phyloP scores from a whole-genome alignment of 495 filamentous ascomycete species.

The Penicillium manginii region DNA sequence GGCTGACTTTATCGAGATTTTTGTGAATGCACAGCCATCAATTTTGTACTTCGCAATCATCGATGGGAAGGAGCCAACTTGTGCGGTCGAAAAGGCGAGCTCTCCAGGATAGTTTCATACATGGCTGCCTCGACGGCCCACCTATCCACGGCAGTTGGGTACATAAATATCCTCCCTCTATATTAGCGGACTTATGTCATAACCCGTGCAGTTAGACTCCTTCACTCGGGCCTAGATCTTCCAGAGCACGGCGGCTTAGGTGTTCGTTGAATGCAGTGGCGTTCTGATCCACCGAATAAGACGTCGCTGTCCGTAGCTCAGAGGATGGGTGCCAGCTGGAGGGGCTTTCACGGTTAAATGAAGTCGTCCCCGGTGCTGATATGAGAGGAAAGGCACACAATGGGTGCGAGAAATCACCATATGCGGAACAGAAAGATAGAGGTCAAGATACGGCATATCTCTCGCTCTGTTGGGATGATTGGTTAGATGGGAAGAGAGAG shows the following conservation, averaged over 20 bases:
- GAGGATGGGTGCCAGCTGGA: slow-evolving; percentile 18
- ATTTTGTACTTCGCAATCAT: slow-evolving; percentile 28
- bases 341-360: slow-evolving; percentile 7
- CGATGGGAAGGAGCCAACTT: slow-evolving; percentile 23
- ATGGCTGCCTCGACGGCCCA: slow-evolving; percentile 16
- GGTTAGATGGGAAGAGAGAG: slow-evolving; percentile 6
- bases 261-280: slow-evolving; percentile 20
- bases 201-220: slow-evolving; percentile 23
- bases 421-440: slow-evolving; percentile 3
- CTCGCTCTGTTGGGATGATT: slow-evolving; percentile 10
- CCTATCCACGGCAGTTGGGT: slow-evolving; percentile 26
- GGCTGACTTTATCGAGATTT: slow-evolving; percentile 14
- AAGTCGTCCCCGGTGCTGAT: neutral
- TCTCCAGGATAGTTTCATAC: slow-evolving; percentile 26
- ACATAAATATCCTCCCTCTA: slow-evolving; percentile 26
- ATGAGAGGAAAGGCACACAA: slow-evolving; percentile 7
- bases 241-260: slow-evolving; percentile 21
- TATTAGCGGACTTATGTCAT: slow-evolving; percentile 29
- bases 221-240: slow-evolving; percentile 14
- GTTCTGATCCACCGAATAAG: slow-evolving; percentile 14
- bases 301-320: slow-evolving; percentile 13
- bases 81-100: slow-evolving; percentile 27
- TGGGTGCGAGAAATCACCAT: neutral
- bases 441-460: slow-evolving; percentile 7
- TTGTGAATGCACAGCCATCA: slow-evolving; percentile 23